Evolutionary conservation across 495 filamentous ascomycete species (phyloP).

Genomic region (Penicillium paxilli): DNA sequence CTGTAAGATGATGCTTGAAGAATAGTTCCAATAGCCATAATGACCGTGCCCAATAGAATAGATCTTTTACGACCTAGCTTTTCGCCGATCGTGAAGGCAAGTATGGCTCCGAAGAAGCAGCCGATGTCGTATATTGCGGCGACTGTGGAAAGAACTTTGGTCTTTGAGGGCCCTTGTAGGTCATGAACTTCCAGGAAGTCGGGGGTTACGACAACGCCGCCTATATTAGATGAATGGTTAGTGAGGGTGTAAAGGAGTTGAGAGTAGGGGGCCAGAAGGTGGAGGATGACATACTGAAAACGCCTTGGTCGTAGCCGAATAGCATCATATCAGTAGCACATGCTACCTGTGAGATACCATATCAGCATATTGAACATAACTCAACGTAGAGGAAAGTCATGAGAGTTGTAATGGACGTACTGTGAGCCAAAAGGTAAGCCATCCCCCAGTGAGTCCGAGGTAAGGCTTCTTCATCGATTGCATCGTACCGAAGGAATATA

Average conservation of each 20-base stretch:
- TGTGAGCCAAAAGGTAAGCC: constrained; percentile 3
- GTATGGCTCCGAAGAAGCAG: constrained; percentile 3
- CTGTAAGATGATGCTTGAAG: neutral
- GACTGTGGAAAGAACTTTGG: constrained; percentile 1
- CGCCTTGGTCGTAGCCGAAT: constrained; percentile 2
- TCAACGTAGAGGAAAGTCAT: too few relatives aligned
- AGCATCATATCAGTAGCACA: constrained; percentile 6
- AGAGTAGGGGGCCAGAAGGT: neutral
- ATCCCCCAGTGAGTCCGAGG: constrained; percentile 2
- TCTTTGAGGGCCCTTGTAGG: neutral
- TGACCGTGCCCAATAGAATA: constrained; percentile 1
- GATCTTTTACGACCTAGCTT: neutral
- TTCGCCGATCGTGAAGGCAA: neutral
- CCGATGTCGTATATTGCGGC: constrained; percentile 1
- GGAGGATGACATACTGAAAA: neutral
- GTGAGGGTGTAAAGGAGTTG: neutral
- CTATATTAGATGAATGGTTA: neutral
- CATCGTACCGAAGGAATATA: neutral
- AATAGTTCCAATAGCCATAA: neutral
- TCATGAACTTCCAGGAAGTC: constrained; percentile 3
- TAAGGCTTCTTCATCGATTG: neutral
- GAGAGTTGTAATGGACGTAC: neutral
- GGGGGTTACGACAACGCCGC: neutral
- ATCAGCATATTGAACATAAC: neutral
- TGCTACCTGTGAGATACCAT: neutral